Evolutionary conservation across 1,139 yeast genomes (phyloP).

Genomic region (Scheffersomyces segobiensis): DNA sequence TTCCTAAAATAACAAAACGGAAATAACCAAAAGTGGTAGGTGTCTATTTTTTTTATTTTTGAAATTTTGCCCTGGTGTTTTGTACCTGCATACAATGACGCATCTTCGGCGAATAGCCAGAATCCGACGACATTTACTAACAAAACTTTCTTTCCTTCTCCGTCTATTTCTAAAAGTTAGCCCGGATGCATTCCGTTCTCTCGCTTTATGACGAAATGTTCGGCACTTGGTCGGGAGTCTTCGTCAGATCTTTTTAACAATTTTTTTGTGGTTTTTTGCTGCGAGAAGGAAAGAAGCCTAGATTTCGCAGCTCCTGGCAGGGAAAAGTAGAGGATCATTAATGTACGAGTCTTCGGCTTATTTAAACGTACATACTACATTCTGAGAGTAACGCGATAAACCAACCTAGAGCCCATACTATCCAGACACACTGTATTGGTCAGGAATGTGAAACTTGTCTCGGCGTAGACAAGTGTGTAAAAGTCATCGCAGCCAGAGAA

Average conservation of each 20-base stretch:
- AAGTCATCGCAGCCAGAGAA: not conserved
- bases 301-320: not conserved
- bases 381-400: not conserved
- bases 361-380: not conserved
- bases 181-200: not conserved
- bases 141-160: not conserved
- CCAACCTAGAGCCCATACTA: not conserved
- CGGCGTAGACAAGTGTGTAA: not conserved
- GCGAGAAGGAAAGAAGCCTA: not conserved
- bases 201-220: not conserved
- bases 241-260: not conserved
- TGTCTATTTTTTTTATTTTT: too few species aligned
- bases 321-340: not conserved
- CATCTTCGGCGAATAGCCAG: not conserved
- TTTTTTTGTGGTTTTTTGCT: not conserved
- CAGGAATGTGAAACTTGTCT: not conserved
- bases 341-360: not conserved
- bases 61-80: not conserved
- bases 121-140: not conserved
- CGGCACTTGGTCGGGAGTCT: not conserved
- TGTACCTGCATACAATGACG: not conserved
- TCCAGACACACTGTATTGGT: not conserved
- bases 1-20: not conserved
- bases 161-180: not conserved
- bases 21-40: not conserved